Evolutionary conservation across 2,329 filamentous ascomycete genomes (phyloP), one percentile per base, ranked within the genome.

Genomic region (Exophiala sp.): DNA sequence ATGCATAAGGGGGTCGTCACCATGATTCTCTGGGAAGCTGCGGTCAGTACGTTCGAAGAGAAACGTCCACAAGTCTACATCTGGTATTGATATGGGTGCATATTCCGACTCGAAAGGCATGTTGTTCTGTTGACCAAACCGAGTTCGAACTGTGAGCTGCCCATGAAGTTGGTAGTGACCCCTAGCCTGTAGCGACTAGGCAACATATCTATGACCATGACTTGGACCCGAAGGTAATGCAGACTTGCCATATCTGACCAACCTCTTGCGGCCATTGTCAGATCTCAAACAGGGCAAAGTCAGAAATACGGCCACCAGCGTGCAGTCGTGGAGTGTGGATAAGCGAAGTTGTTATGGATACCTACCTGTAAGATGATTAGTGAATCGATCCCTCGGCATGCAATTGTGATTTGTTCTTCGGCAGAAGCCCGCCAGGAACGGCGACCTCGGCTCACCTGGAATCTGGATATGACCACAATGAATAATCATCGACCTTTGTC

Each of bases 1-100:
- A 11, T 18, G 3, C 10, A 4, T 34, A 33, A 42, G 2, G 10
- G 18, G n/a, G 38, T 11, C 40, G 36, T 52, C 71, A 90, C 89
- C 79, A 75, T 91, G 89, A 65, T 89, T 79, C 61, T 90, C 86
- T 1, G 85, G 76, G 64, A 82, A 94, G 2, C 73, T 69, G 60
- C 73, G 82, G 61, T 86, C 77, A 62, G 81, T 83, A 53, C 79
- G 75, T 63, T 90, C 86, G 65, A 95, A 90, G 39, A 94, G 73
- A 53, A 90, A 84, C 0, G 78, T 78, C 87, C 88, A 96, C 43
- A 95, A 67, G 68, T 95, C 90, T 48, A 85, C 71, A 60, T 86
- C 73, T 0, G 91, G 91, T 38, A 95, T 84, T 14, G 84, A 75
- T 38, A 94, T 63, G 3, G 76, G 69, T 1, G 82, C 77, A 65